These are phyloP conservation scores for Russula ochroleuca DNA, from an alignment of 768 basidiomycete species.

Conservation along the genomic window DNA sequence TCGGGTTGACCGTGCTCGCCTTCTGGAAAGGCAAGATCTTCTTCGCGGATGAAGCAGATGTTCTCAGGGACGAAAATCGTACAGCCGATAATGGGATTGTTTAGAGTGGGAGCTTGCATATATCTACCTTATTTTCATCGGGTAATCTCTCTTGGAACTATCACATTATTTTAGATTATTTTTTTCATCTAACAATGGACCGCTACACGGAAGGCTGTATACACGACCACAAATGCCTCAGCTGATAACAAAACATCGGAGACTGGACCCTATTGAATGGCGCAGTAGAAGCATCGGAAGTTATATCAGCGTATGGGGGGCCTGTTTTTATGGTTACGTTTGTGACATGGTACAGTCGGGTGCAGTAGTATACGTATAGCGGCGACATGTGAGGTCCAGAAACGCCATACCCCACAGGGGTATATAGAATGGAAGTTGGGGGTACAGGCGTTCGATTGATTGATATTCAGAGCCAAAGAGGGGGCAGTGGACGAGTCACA, in stretches of 20 bases:
- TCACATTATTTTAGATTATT: not conserved
- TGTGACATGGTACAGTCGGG: not conserved
- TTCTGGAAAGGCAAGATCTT: slow-evolving; percentile 45
- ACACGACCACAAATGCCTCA: not conserved
- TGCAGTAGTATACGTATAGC: not conserved
- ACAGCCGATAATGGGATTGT: not conserved
- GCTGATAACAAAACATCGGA: too few species aligned
- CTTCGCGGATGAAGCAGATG: slow-evolving; percentile 40
- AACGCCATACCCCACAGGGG: not conserved
- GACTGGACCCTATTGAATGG: not conserved
- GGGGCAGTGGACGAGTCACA: not conserved
- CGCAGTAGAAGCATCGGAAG: not conserved
- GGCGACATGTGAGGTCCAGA: not conserved
- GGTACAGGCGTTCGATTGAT: not conserved
- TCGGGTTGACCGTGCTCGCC: slow-evolving; percentile 40
- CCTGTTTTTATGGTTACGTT: too few species aligned
- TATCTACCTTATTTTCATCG: not conserved
- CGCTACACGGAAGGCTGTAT: not conserved
- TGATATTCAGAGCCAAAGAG: not conserved
- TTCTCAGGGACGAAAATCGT: slow-evolving; percentile 37
- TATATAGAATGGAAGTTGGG: not conserved
- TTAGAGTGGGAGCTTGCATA: not conserved
- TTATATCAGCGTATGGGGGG: not conserved
- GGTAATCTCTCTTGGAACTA: not conserved
- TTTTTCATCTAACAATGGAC: not conserved